Base-by-base conservation (phyloP, 2,329 filamentous ascomycete species). In the Diplocarpon mali region DNA sequence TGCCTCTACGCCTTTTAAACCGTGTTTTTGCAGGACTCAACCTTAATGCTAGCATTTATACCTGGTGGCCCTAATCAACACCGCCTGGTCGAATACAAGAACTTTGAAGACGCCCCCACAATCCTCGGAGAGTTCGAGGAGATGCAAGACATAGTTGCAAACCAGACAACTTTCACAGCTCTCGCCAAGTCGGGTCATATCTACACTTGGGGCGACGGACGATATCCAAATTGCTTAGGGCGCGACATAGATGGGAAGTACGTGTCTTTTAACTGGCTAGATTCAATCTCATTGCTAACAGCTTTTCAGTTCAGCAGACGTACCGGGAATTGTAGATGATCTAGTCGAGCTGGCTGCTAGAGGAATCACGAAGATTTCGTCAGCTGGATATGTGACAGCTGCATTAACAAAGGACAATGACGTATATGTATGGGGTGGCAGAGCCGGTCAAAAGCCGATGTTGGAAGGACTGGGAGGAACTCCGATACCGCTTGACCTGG, bases 401-500 rank as follows among this genome's bases (percentile, higher is more conserved):
- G 78, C 77, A 0, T 53, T 83, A 35, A 81, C 76, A 0, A 62
- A 67, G 10, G 73, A 72, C 2, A 66, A 71, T 28, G 73, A 76
- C 46, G 59, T 81, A 2, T 84, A 83, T 55, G 57, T 73, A 17
- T 84, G 79, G 78, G 79, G 80, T 27, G 60, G 62, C n/a, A 43
- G 53, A 4, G 44, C 53, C 30, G 48, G 50, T 1, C 42, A 55
- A 9, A 32, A 46, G 14, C 47, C 48, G 15, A 30, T 57, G 7
- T 35, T 57, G 2, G 46, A 52, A 14, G 46, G 42, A 8, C 14
- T 55, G 20, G 43, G 24, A 32, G 50, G 27, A n/a, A 31, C 20
- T 9, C 56, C 57, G 11, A 48, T 39, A 10, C 54, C 59, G 8
- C 38, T 60, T 12, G 59, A 61, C 29, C 66, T 69, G 5, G 64